Percentiles rank a stretch among this genome's conserved stretches.
Conservation (phyloP, 176 grass and related monocot genomes). For the Oryza punctata region DNA sequence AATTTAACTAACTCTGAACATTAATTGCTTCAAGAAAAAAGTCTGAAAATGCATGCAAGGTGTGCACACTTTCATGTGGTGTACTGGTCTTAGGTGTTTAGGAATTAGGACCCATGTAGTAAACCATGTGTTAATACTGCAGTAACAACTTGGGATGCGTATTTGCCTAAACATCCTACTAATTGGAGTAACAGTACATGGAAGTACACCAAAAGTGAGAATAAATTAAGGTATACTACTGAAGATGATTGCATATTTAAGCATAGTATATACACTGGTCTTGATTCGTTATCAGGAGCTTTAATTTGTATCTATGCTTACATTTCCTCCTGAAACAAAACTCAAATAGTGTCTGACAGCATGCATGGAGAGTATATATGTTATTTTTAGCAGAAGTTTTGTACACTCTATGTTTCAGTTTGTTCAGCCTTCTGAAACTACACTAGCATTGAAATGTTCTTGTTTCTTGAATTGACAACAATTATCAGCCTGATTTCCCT, state of each 20-base stretch:
- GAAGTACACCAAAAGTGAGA: conserved; percentile 2
- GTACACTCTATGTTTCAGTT: not conserved
- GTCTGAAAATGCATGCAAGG: conserved; percentile 19
- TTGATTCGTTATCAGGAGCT: not conserved
- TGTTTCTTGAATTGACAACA: conserved; percentile 7
- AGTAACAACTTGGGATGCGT: not conserved
- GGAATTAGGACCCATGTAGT: not conserved
- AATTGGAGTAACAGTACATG: not conserved
- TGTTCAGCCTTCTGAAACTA: not conserved
- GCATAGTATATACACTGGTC: not conserved
- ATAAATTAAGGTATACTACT: not conserved
- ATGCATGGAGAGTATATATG: not conserved
- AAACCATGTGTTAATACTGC: not conserved
- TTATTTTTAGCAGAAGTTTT: not conserved
- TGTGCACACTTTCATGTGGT: conserved; percentile 4
- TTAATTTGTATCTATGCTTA: not conserved
- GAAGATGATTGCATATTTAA: not conserved
- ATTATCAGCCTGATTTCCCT: not conserved
- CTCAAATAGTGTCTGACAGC: not conserved
- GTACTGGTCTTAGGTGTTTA: not conserved
- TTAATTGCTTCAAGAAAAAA: not conserved
- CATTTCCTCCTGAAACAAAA: not conserved
- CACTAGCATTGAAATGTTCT: not conserved
- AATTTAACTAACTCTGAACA: not conserved
- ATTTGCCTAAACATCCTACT: not conserved